phyloP scores from a whole-genome alignment of 768 basidiomycete species.

The Lactifluus volemus region DNA sequence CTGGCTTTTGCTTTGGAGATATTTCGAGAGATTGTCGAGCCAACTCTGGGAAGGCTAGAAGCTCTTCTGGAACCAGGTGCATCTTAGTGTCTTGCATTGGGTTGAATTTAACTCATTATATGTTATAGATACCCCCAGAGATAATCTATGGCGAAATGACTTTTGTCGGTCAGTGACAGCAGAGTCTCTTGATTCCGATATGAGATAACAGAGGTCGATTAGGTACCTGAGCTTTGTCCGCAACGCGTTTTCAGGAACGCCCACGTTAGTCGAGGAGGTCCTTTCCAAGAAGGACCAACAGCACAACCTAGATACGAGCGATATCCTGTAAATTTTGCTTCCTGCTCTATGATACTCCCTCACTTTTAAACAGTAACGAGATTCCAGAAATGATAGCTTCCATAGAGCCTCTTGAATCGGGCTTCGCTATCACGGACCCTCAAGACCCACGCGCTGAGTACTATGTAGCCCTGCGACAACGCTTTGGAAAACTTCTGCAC shows the following conservation, averaged over 20 bases:
- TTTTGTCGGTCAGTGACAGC: conserved; percentile 56
- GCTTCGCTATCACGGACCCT: conserved; percentile 59
- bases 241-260: conserved; percentile 66
- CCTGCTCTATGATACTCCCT: neutral
- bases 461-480: conserved; percentile 43
- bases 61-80: conserved; percentile 44
- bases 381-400: conserved; percentile 71
- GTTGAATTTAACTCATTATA: neutral
- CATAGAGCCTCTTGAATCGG: conserved; percentile 50
- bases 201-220: neutral
- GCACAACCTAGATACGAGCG: conserved; percentile 41
- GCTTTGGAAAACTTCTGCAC: conserved; percentile 66
- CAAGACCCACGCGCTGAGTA: conserved; percentile 43
- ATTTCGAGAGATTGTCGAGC: conserved; percentile 58
- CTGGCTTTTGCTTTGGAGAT: conserved; percentile 66
- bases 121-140: conserved; percentile 35
- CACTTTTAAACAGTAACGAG: conserved; percentile 42
- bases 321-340: conserved; percentile 49
- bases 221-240: conserved; percentile 67
- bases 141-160: conserved; percentile 72
- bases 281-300: conserved; percentile 42
- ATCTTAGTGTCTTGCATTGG: conserved; percentile 20
- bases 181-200: neutral
- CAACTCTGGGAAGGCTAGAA: conserved; percentile 49
- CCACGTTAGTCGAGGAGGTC: conserved; percentile 51